A percentile compares a stretch with the other conserved stretches of the same genome.
These are phyloP conservation scores for Aspergillus quadrilineatus DNA, from an alignment of 2,329 filamentous ascomycete species.

Conservation along the genomic window DNA sequence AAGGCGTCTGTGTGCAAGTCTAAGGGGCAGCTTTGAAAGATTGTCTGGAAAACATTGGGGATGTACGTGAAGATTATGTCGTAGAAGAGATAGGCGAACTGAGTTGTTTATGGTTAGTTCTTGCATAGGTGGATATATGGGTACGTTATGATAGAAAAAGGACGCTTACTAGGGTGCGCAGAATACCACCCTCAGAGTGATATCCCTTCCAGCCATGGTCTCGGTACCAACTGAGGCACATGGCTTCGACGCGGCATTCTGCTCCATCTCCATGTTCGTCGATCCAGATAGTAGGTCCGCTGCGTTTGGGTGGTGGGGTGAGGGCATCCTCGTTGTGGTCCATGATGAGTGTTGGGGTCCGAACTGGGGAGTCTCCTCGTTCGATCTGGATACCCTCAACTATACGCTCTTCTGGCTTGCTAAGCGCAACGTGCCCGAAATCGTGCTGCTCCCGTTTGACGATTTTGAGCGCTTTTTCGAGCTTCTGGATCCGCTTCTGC, in stretches of 20 bases:
- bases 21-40: slow-evolving; percentile 88
- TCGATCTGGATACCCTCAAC: slow-evolving; percentile 78
- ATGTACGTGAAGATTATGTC: slow-evolving; percentile 91
- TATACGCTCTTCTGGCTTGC: slow-evolving; percentile 70
- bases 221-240: slow-evolving; percentile 88
- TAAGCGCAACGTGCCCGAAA: slow-evolving; percentile 80
- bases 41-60: slow-evolving; percentile 95
- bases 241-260: slow-evolving; percentile 85
- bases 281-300: slow-evolving; percentile 74
- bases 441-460: slow-evolving; percentile 86
- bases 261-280: slow-evolving; percentile 66
- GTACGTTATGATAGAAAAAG: background rate
- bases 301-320: slow-evolving; percentile 27
- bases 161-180: slow-evolving; percentile 69
- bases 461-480: slow-evolving; percentile 80
- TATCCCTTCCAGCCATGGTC: slow-evolving; percentile 88
- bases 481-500: slow-evolving; percentile 87
- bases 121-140: no score
- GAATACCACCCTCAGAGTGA: slow-evolving; percentile 85
- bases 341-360: slow-evolving; percentile 13
- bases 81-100: slow-evolving; percentile 83
- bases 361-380: slow-evolving; percentile 49
- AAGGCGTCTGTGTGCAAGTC: slow-evolving; percentile 93
- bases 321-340: slow-evolving; percentile 9
- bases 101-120: background rate